phyloP scores from a whole-genome alignment of 2,329 filamentous ascomycete species.

The Colletotrichum euphorbiae region DNA sequence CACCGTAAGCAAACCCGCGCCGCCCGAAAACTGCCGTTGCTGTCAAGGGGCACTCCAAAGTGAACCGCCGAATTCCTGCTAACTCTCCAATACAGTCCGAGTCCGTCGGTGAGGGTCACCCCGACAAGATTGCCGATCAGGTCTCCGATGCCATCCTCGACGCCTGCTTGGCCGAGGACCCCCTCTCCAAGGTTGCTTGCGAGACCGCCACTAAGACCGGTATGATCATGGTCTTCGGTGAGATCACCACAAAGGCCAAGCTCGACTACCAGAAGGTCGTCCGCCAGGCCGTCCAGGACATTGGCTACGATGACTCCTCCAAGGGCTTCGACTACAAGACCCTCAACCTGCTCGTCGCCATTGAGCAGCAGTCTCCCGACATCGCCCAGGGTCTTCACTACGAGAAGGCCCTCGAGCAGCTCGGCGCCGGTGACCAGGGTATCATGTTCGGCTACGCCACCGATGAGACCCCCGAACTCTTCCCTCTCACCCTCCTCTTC shows the following conservation, averaged over 20 bases:
- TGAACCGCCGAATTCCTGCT: constrained; percentile 28
- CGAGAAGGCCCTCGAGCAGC: constrained; percentile 95
- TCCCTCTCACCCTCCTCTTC: constrained; percentile 92
- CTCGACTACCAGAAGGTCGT: constrained; percentile 99
- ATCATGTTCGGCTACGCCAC: constrained; percentile 99
- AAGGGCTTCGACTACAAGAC: constrained; percentile 99
- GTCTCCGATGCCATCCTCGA: constrained; percentile 98
- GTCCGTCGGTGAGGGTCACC: constrained; percentile 90
- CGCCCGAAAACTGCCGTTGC: not conserved
- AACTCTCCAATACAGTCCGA: constrained; percentile 71
- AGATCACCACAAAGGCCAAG: constrained; percentile 96
- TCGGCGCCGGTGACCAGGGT: constrained; percentile 99
- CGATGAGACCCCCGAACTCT: constrained; percentile 97
- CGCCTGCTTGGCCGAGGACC: constrained; percentile 94
- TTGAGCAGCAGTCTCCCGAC: constrained; percentile 99
- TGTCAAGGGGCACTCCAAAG: not conserved
- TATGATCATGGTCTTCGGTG: constrained; percentile 99
- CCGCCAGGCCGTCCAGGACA: constrained; percentile 95
- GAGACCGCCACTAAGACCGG: constrained; percentile 99
- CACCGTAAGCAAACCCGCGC: constrained; percentile 66
- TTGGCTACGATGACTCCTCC: constrained; percentile 94
- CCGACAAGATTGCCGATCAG: constrained; percentile 98
- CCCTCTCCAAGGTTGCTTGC: constrained; percentile 98
- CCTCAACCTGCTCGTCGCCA: constrained; percentile 96
- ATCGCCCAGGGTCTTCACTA: constrained; percentile 99